phyloP scores from a whole-genome alignment of 1,284 basidiomycete species.

The Bondarzewia mesenterica region DNA sequence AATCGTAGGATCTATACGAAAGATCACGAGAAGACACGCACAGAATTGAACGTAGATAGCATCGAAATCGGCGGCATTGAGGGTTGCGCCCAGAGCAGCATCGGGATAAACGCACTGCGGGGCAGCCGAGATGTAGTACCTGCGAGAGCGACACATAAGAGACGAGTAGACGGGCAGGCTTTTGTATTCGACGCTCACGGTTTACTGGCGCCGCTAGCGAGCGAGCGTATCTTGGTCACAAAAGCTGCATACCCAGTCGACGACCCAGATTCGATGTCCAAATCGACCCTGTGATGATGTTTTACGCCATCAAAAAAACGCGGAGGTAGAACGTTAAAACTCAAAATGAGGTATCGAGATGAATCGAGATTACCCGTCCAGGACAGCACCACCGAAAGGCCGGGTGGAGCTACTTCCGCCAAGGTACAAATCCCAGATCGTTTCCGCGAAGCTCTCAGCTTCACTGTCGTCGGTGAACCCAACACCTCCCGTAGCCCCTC shows the following conservation, averaged over 20 bases:
- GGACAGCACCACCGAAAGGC: slow-evolving; percentile 53
- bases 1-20: background rate
- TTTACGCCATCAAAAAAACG: too few relatives aligned
- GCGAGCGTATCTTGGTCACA: slow-evolving; percentile 46
- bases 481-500: slow-evolving; percentile 28
- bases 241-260: slow-evolving; percentile 50
- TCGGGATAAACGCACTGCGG: slow-evolving; percentile 51
- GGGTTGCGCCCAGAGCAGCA: slow-evolving; percentile 37
- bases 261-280: slow-evolving; percentile 59
- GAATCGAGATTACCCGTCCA: slow-evolving; percentile 62
- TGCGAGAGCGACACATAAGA: slow-evolving; percentile 17
- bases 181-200: slow-evolving; percentile 25
- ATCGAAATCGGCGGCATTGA: slow-evolving; percentile 48
- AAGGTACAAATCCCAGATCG: slow-evolving; percentile 58
- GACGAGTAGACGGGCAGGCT: background rate
- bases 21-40: slow-evolving; percentile 14
- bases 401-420: slow-evolving; percentile 48
- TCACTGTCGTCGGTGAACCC: slow-evolving; percentile 49
- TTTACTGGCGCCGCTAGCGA: slow-evolving; percentile 42
- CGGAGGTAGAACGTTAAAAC: too few relatives aligned
- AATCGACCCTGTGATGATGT: slow-evolving; percentile 58
- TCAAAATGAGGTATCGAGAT: too few relatives aligned
- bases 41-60: slow-evolving; percentile 50
- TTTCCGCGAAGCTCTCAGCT: slow-evolving; percentile 44
- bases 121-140: slow-evolving; percentile 54